These are phyloP conservation scores for Effrenium voratum DNA, from an alignment of 73 alveolate species.

Conservation along the genomic window DNA sequence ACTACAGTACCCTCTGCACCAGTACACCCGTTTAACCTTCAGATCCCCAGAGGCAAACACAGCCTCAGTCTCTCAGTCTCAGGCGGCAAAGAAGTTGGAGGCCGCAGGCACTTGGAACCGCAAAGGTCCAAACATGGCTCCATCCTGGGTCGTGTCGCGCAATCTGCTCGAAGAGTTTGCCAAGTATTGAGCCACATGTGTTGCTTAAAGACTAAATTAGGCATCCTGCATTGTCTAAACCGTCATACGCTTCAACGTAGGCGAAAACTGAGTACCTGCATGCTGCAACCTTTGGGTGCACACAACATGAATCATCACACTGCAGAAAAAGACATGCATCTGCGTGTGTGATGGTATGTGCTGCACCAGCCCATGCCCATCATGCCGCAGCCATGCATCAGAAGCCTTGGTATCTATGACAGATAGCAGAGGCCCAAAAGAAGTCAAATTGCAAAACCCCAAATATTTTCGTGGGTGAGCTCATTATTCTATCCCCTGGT, in stretches of 20 bases:
- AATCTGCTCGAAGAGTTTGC: not conserved
- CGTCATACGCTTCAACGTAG: conserved; percentile 60
- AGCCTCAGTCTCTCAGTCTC: not conserved
- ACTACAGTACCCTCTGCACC: too few relatives aligned
- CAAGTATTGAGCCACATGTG: not conserved
- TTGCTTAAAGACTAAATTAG: conserved; percentile 19
- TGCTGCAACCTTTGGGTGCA: not conserved
- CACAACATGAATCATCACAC: not conserved
- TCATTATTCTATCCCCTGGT: too few relatives aligned
- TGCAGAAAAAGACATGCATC: not conserved
- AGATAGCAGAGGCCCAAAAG: too few relatives aligned
- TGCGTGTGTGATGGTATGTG: not conserved
- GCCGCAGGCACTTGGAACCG: conserved; percentile 72
- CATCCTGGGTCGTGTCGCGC: not conserved
- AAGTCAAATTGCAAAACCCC: too few relatives aligned
- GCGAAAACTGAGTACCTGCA: conserved; percentile 75
- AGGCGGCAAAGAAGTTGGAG: conserved; percentile 39
- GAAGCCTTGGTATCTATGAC: not conserved
- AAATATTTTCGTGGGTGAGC: too few relatives aligned
- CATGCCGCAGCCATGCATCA: conserved; percentile 81
- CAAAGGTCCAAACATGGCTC: conserved; percentile 24
- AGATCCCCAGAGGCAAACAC: not conserved
- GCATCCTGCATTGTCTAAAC: conserved; percentile 48
- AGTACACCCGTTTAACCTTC: not conserved
- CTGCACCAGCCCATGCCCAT: conserved; percentile 61